Percentiles rank a stretch among this genome's conserved stretches.
Conservation (phyloP, 2,329 filamentous ascomycete species). For the Alternaria brassicicola region DNA sequence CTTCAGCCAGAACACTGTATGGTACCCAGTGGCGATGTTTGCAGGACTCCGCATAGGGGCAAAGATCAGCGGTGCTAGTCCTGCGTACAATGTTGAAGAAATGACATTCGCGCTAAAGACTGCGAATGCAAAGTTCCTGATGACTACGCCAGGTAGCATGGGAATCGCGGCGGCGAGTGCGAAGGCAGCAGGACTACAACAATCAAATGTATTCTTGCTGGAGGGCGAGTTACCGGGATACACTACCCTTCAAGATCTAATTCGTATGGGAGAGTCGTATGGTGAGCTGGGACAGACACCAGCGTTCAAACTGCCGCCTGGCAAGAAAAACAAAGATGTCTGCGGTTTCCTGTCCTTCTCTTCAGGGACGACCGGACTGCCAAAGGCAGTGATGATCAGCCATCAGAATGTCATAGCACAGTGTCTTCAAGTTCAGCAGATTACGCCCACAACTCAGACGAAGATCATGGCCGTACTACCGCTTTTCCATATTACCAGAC, state of each 20-base stretch:
- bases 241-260: constrained; percentile 55
- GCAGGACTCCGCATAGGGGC: constrained; percentile 61
- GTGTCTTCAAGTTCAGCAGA: constrained; percentile 60
- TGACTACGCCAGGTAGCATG: constrained; percentile 63
- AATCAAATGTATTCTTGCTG: constrained; percentile 61
- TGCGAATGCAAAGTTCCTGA: constrained; percentile 62
- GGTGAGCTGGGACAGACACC: constrained; percentile 54
- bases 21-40: constrained; percentile 70
- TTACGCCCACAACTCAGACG: constrained; percentile 51
- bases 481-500: constrained; percentile 46
- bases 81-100: constrained; percentile 71
- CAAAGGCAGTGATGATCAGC: constrained; percentile 47
- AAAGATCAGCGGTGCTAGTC: constrained; percentile 66
- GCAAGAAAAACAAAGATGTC: constrained; percentile 63
- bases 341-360: constrained; percentile 57
- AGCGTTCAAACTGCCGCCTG: constrained; percentile 57
- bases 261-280: constrained; percentile 51
- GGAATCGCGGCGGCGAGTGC: constrained; percentile 62
- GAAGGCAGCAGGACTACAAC: constrained; percentile 59
- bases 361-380: constrained; percentile 47
- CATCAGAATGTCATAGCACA: constrained; percentile 57
- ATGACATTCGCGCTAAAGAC: constrained; percentile 69
- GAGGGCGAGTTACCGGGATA: constrained; percentile 61
- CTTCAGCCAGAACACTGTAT: constrained; percentile 69
- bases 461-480: constrained; percentile 45